A percentile compares a stretch with the other conserved stretches of the same genome.
Evolutionary conservation across 2,329 filamentous ascomycete genomes (phyloP).

Genomic region (Fusarium burgessii): DNA sequence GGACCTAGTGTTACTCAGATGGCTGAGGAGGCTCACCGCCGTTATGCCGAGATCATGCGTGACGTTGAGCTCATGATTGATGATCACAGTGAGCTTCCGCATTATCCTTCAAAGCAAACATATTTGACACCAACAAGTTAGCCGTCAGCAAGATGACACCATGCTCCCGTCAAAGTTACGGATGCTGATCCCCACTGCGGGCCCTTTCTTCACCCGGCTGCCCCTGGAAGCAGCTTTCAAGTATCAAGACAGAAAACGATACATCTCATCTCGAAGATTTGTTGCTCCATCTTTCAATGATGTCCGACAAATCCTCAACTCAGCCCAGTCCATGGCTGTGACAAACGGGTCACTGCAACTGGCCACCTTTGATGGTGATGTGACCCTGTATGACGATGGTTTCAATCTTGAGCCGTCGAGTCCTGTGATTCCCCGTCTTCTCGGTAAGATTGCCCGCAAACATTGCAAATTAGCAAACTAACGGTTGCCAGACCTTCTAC

Average conservation of each 20-base stretch:
- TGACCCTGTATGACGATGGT: conserved; percentile 94
- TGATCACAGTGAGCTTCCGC: conserved; percentile 77
- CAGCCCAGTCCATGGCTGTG: conserved; percentile 93
- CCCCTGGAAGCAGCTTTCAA: conserved; percentile 90
- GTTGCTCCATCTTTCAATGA: conserved; percentile 98
- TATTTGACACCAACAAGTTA: conserved; percentile 63
- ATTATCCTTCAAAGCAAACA: background rate
- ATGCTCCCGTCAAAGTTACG: conserved; percentile 88
- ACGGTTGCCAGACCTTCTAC: conserved; percentile 70
- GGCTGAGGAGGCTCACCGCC: conserved; percentile 82
- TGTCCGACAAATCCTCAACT: conserved; percentile 91
- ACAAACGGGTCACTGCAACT: conserved; percentile 82
- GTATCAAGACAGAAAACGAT: conserved; percentile 86
- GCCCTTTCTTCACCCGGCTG: conserved; percentile 92
- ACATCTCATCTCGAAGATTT: conserved; percentile 91
- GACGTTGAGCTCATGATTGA: conserved; percentile 93
- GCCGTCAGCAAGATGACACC: conserved; percentile 73
- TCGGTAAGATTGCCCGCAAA: conserved; percentile 54
- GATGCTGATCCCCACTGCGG: conserved; percentile 89
- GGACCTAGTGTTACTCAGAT: conserved; percentile 75
- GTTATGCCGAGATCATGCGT: conserved; percentile 94
- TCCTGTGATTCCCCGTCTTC: conserved; percentile 76
- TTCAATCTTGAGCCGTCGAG: conserved; percentile 80
- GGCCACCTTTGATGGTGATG: conserved; percentile 96
- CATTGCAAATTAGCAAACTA: background rate